Conservation (phyloP, 176 grass and related monocot species). For the Oryza brachyantha region DNA sequence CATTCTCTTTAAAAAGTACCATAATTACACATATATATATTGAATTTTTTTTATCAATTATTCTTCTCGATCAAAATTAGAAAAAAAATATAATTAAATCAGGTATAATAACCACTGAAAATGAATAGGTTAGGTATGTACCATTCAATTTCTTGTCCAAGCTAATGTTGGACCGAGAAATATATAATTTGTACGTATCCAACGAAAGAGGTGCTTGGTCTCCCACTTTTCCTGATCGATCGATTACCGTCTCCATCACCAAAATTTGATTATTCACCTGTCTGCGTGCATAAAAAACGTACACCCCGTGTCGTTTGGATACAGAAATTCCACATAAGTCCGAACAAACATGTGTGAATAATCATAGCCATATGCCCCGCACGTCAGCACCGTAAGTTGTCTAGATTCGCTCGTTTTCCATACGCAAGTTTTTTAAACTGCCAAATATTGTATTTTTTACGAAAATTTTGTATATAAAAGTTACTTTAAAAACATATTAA, state of each 20-base stretch:
- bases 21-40: background rate
- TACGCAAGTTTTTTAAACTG: too few relatives aligned
- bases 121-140: background rate
- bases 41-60: background rate
- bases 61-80: background rate
- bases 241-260: background rate
- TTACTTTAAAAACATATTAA: too few relatives aligned
- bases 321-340: too few relatives aligned
- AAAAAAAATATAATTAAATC: background rate
- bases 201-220: constrained; percentile 10
- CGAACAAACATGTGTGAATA: too few relatives aligned
- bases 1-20: too few relatives aligned
- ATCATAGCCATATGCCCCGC: too few relatives aligned
- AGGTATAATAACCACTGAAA: background rate
- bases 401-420: too few relatives aligned
- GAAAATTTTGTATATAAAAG: too few relatives aligned
- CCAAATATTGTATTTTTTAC: too few relatives aligned
- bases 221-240: background rate
- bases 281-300: background rate
- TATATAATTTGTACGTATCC: background rate
- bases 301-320: too few relatives aligned
- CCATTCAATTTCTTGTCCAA: background rate
- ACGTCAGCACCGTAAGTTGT: too few relatives aligned
- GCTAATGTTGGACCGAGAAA: background rate
- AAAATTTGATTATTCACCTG: background rate